Conservation (phyloP, 2,329 filamentous ascomycete species). For the Pseudomassariella vexata region DNA sequence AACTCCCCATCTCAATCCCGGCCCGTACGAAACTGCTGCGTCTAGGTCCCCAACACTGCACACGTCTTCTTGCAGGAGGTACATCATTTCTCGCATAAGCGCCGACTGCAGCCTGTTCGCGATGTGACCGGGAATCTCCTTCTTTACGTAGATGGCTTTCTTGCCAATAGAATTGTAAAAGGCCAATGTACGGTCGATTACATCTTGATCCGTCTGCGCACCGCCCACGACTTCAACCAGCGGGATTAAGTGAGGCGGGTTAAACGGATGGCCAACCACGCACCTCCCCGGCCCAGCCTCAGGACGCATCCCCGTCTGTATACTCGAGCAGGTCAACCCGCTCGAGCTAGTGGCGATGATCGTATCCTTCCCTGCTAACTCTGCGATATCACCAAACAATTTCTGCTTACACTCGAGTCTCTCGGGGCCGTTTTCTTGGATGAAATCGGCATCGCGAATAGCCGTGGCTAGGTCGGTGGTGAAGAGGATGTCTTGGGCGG, state of each 20-base stretch:
- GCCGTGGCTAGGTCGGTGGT: slow-evolving; percentile 9
- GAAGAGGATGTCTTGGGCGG: slow-evolving; percentile 9
- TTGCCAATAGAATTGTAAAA: slow-evolving; percentile 36
- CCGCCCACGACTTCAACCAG: slow-evolving; percentile 39
- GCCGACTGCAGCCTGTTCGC: slow-evolving; percentile 39
- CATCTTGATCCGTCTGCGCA: slow-evolving; percentile 17
- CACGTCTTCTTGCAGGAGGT: slow-evolving; percentile 13
- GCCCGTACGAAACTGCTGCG: slow-evolving; percentile 12
- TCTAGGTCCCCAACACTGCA: slow-evolving; percentile 11
- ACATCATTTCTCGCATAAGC: slow-evolving; percentile 28
- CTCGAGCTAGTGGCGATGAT: slow-evolving; percentile 34
- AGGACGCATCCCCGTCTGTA: slow-evolving; percentile 19
- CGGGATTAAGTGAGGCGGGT: slow-evolving; percentile 41
- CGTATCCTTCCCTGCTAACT: slow-evolving; percentile 19
- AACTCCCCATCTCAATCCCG: slow-evolving; percentile 14
- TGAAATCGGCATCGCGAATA: slow-evolving; percentile 10
- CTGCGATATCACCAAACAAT: slow-evolving; percentile 28
- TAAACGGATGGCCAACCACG: slow-evolving; percentile 40
- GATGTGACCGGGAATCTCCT: slow-evolving; percentile 35
- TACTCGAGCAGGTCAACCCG: slow-evolving; percentile 27
- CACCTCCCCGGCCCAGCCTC: slow-evolving; percentile 22
- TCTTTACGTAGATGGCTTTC: slow-evolving; percentile 30
- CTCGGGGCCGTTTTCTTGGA: slow-evolving; percentile 30
- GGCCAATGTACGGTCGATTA: slow-evolving; percentile 20
- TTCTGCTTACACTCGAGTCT: slow-evolving; percentile 30